Evolutionary conservation across 352 stramenopile species (phyloP), one percentile per base, ranked within the genome.

Genomic region (Phytophthora palmivora): DNA sequence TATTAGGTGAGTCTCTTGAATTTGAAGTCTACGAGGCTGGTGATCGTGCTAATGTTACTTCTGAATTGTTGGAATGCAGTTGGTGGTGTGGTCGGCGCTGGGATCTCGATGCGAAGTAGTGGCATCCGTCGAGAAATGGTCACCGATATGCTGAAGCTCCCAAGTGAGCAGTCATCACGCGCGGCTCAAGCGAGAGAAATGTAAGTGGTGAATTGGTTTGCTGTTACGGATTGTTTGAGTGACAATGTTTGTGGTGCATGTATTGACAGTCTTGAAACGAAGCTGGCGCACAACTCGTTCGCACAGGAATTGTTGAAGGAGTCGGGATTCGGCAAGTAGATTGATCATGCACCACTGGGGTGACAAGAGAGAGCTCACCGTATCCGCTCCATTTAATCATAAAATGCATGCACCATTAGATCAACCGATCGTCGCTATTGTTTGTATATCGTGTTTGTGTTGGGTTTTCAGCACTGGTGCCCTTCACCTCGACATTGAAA

Each of bases 401-500:
- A n/a, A n/a, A n/a, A n/a, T n/a, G n/a, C n/a, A n/a, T n/a, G n/a
- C n/a, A n/a, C n/a, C n/a, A n/a, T n/a, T n/a, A n/a, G n/a, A n/a
- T n/a, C n/a, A n/a, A n/a, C n/a, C n/a, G n/a, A n/a, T n/a, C n/a
- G n/a, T n/a, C n/a, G n/a, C n/a, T n/a, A n/a, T n/a, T n/a, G n/a
- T n/a, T n/a, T n/a, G n/a, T n/a, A n/a, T n/a, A n/a, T n/a, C n/a
- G n/a, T n/a, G n/a, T n/a, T n/a, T n/a, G n/a, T n/a, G n/a, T n/a
- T n/a, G n/a, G n/a, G n/a, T n/a, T n/a, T n/a, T 19, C 37, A 30
- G 45, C 19, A 19, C 16, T 49, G 1, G 67, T 82, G 1, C 79
- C 79, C 19, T 71, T 63, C 11, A 93, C 78, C 14, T 51, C 45
- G 0, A 97, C 76, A 33, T 94, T 76, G 32, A 97, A 95, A 12